phyloP scores from a whole-genome alignment of 2,329 filamentous ascomycete species.

The Aspergillus fijiensis region DNA sequence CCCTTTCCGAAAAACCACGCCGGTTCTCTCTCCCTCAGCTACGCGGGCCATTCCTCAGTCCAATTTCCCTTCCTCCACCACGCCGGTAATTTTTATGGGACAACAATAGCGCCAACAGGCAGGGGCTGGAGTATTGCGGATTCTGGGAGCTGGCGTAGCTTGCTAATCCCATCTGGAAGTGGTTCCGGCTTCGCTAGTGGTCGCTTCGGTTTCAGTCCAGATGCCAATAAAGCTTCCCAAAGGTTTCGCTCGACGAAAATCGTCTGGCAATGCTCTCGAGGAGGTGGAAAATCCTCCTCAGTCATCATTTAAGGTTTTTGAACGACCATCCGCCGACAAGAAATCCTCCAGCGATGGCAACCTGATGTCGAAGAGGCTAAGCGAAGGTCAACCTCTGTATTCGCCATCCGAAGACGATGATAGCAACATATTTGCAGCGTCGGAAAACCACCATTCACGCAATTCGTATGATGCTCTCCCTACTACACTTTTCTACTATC shows the following conservation, averaged over 20 bases:
- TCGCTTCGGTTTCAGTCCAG: conserved; percentile 12
- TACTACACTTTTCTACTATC: neutral
- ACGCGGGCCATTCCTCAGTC: neutral
- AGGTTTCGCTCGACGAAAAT: conserved; percentile 55
- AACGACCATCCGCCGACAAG: conserved; percentile 47
- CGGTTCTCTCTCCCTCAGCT: neutral
- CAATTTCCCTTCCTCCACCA: conserved; percentile 1
- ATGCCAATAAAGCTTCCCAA: conserved; percentile 60
- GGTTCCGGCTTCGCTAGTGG: conserved; percentile 16
- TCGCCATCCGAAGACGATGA: conserved; percentile 34
- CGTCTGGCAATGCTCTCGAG: conserved; percentile 55
- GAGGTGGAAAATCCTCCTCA: conserved; percentile 42
- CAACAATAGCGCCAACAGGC: conserved; percentile 14
- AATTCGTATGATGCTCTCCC: conserved; percentile 35
- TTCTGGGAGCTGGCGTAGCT: conserved; percentile 14
- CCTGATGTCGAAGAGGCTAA: conserved; percentile 34
- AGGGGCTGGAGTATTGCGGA: conserved; percentile 8
- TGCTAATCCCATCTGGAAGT: conserved; percentile 16
- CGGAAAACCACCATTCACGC: conserved; percentile 34
- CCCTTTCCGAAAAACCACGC: neutral
- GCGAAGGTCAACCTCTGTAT: conserved; percentile 36
- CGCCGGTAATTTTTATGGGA: conserved; percentile 17
- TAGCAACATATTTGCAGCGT: conserved; percentile 42
- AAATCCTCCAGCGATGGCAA: conserved; percentile 47
- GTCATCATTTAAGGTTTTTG: conserved; percentile 56